Evolutionary conservation across 306 rosid genomes (phyloP).

Genomic region (Quercus alba): DNA sequence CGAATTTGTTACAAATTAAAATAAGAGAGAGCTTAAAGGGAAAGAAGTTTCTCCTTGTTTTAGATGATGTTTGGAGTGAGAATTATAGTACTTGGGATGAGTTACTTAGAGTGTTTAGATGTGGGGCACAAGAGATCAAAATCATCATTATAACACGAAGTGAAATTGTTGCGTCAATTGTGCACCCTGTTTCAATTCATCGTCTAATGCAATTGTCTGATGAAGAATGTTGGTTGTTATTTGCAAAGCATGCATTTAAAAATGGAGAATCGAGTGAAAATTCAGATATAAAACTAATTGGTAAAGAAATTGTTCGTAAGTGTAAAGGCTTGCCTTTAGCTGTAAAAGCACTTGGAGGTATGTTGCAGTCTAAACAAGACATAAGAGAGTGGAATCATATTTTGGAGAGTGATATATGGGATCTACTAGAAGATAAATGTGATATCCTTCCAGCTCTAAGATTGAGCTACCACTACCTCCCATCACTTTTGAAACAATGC

Average conservation of each 20-base stretch:
- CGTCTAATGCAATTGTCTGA: background rate
- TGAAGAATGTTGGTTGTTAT: constrained; percentile 24
- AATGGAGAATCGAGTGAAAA: background rate
- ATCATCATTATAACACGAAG: constrained; percentile 29
- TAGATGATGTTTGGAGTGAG: constrained; percentile 35
- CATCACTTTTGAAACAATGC: constrained; percentile 26
- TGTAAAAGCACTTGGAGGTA: constrained; percentile 25
- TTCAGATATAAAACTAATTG: background rate
- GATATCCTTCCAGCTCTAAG: constrained; percentile 20
- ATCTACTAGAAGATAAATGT: background rate
- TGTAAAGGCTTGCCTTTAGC: constrained; percentile 37
- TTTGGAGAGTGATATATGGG: constrained; percentile 23
- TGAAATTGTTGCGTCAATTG: background rate
- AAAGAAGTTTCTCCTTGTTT: constrained; percentile 11
- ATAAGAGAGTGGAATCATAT: constrained; percentile 1
- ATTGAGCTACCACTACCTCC: constrained; percentile 26
- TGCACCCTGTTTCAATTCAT: background rate
- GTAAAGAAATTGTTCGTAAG: constrained; percentile 5
- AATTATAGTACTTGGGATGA: background rate
- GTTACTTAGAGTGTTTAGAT: background rate
- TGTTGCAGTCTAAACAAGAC: background rate
- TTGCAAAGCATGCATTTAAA: constrained; percentile 7
- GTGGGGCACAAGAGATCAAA: constrained; percentile 18
- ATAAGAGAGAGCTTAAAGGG: background rate
- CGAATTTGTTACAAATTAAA: background rate